Evolutionary conservation across 2,329 filamentous ascomycete genomes (phyloP), one percentile per base, ranked within the genome.

Genomic region (Penicillium vulpinum): DNA sequence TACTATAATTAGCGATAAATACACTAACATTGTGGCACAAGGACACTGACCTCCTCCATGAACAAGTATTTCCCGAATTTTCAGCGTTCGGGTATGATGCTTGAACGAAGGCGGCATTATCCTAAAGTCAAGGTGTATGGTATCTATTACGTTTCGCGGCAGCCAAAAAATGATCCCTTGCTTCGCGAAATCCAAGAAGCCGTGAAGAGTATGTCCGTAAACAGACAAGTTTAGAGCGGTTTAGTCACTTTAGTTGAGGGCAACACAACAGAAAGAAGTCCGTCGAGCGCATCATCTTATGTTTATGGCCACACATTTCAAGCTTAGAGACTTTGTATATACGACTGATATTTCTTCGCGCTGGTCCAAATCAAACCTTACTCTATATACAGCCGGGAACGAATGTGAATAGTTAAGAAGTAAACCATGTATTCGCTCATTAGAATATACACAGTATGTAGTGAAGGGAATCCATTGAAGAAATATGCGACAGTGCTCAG

Each of bases 131-230:
- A 57, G n/a, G 21, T 48, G 0, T 33, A 44, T 15, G 54, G 54
- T 2, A 31, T 52, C 8, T 58, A 44, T 21, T 11, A 36, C 9
- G 46, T 10, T 5, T 4, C 24, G 2, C 43, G 41, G 4, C 33
- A 54, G 9, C 45, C 43, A 5, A 53, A 50, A 16, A 24, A 24
- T 5, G 50, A 46, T 1, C 21, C 56, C 1, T 44, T 59, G n/a
- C 15, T 61, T 46, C 36, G 31, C 7, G 59, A 59, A n/a, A 49
- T 59, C n/a, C 29, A 56, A 15, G 21, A 51, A 39, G 56, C 52
- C 1, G 21, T 58, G 5, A 22, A 38, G 2, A 5, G 9, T 1
- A 7, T 48, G 8, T 22, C 29, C 1, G 4, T 44, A 1, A 3
- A 18, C 5, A 28, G 21, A 3, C n/a, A 45, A 2, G 2, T 6